Evolutionary conservation across 257 asterid genomes (phyloP).

Genomic region (Nicotiana attenuata): DNA sequence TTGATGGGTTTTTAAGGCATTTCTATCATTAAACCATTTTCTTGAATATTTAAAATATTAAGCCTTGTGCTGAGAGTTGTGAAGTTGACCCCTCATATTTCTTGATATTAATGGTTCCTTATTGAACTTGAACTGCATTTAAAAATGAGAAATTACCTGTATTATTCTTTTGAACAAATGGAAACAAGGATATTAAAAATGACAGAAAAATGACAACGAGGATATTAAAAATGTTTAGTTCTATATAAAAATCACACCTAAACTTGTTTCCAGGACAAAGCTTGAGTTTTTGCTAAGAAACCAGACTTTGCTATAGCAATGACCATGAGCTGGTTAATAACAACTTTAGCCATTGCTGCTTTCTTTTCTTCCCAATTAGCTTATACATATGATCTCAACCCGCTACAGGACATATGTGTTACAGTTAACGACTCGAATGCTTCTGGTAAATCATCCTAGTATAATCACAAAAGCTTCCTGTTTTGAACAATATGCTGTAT

Average conservation of each 20-base stretch:
- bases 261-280: not conserved
- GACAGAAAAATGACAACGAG: no score
- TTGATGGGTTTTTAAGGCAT: no score
- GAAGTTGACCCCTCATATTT: not conserved
- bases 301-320: not conserved
- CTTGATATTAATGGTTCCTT: not conserved
- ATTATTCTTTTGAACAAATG: not conserved
- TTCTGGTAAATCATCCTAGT: not conserved
- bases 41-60: no score
- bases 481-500: no score
- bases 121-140: not conserved
- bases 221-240: not conserved
- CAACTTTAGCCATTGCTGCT: not conserved
- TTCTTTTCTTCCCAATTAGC: not conserved
- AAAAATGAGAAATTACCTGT: not conserved
- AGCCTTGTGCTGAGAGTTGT: no score
- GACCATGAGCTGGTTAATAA: not conserved
- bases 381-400: not conserved
- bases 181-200: not conserved
- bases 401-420: slow-evolving; percentile 9
- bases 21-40: no score
- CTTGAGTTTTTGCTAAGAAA: not conserved
- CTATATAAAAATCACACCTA: not conserved
- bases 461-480: no score
- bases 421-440: not conserved